Conservation (phyloP, 208 protist genomes). For the Acanthamoeba sp. region DNA sequence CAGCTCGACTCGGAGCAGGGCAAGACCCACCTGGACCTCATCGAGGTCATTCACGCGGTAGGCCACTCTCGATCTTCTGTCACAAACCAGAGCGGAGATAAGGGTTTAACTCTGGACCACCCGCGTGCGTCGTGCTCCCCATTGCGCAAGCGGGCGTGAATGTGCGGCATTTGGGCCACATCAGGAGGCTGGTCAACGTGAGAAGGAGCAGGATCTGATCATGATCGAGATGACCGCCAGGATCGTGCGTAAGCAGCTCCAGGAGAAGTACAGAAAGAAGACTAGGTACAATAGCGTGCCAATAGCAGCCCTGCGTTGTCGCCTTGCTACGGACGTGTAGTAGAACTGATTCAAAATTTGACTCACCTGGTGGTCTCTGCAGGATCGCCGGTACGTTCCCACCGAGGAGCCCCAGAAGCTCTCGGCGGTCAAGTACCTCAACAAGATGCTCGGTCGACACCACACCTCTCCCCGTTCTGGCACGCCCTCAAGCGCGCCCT, state of each 20-base stretch:
- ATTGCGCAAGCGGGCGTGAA: constrained; percentile 77
- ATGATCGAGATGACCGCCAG: constrained; percentile 42
- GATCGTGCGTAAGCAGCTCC: constrained; percentile 32
- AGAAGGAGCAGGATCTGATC: background rate
- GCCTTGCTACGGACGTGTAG: too few relatives aligned
- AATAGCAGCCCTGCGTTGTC: too few relatives aligned
- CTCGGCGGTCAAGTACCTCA: constrained; percentile 13
- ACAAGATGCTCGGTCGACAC: constrained; percentile 22
- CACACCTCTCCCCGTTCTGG: background rate
- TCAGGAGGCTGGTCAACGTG: constrained; percentile 34
- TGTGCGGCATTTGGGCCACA: constrained; percentile 75
- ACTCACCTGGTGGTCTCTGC: background rate
- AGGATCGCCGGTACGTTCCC: too few relatives aligned
- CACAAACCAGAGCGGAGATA: background rate
- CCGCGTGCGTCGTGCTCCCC: background rate
- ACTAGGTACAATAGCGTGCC: background rate
- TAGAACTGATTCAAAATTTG: too few relatives aligned
- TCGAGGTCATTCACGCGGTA: constrained; percentile 20
- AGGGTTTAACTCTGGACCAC: background rate
- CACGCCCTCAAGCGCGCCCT: too few relatives aligned
- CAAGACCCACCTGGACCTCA: too few relatives aligned
- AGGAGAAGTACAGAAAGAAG: constrained; percentile 4
- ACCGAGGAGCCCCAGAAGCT: too few relatives aligned
- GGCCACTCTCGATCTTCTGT: background rate
- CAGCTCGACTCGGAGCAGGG: background rate